phyloP scores from a whole-genome alignment of 495 filamentous ascomycete species.

The Gamarada debralockiae region DNA sequence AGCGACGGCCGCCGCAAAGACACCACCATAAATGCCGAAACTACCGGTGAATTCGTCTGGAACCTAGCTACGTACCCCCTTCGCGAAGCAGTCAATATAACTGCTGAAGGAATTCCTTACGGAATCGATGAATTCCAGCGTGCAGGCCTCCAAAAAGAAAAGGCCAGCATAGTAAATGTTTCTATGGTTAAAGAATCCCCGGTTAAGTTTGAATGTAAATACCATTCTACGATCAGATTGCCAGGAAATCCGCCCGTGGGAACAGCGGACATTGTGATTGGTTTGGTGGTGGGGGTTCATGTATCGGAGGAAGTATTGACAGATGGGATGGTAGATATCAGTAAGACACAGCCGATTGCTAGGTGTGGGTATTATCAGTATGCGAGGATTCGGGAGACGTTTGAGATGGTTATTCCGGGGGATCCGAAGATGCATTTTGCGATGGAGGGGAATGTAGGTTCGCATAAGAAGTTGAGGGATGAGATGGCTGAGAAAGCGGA shows the following conservation, averaged over 20 bases:
- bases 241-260: conserved; percentile 52
- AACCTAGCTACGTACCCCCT: conserved; percentile 53
- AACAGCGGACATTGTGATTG: conserved; percentile 51
- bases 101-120: conserved; percentile 40
- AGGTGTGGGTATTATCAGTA: conserved; percentile 57
- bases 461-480: too few species aligned
- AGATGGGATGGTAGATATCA: conserved; percentile 47
- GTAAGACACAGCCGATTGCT: conserved; percentile 53
- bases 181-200: conserved; percentile 50
- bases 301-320: conserved; percentile 48
- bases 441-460: too few species aligned
- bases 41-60: conserved; percentile 52
- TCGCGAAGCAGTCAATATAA: conserved; percentile 47
- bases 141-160: conserved; percentile 43
- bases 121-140: conserved; percentile 50
- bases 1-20: conserved; percentile 41
- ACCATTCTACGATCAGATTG: conserved; percentile 46
- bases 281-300: conserved; percentile 51
- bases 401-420: conserved; percentile 51
- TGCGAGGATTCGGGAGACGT: conserved; percentile 43
- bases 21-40: conserved; percentile 47
- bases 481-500: too few species aligned
- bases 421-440: too few species aligned
- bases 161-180: conserved; percentile 32
- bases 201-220: conserved; percentile 53